Conservation (phyloP, 768 basidiomycete genomes). For the Auricularia auricula-judae region DNA sequence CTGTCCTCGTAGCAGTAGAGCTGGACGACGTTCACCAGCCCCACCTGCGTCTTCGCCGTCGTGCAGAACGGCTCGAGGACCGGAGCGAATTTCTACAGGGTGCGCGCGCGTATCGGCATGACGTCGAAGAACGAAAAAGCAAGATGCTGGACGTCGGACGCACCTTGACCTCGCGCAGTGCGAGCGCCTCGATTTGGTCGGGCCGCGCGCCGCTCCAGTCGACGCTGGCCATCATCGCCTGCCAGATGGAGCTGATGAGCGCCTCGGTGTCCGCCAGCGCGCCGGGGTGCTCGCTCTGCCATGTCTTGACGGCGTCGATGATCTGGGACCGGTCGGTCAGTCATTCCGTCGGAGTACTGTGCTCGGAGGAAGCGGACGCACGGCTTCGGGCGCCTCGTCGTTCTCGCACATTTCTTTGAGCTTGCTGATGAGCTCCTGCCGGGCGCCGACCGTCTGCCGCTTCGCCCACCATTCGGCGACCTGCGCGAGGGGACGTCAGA, state of each 20-base stretch:
- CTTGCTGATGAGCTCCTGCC: constrained; percentile 60
- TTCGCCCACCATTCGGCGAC: constrained; percentile 94
- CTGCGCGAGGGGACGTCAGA: not conserved
- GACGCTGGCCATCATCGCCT: constrained; percentile 75
- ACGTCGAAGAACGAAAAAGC: not conserved
- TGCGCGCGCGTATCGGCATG: not conserved
- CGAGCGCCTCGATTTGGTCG: constrained; percentile 85
- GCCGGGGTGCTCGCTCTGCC: constrained; percentile 34
- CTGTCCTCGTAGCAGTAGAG: constrained; percentile 96
- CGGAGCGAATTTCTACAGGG: constrained; percentile 60
- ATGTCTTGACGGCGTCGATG: not conserved
- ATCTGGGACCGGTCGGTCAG: constrained; percentile 31
- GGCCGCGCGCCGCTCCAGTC: constrained; percentile 72
- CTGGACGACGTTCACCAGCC: constrained; percentile 91
- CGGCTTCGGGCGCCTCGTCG: constrained; percentile 59
- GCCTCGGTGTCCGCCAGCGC: constrained; percentile 45
- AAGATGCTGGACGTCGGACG: constrained; percentile 5
- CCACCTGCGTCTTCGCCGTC: constrained; percentile 82
- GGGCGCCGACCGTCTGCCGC: constrained; percentile 73
- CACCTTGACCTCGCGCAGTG: constrained; percentile 82
- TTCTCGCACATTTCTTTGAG: constrained; percentile 60
- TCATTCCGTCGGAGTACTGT: not conserved
- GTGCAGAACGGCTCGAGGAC: constrained; percentile 87
- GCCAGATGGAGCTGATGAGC: constrained; percentile 81
- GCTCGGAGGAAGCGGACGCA: constrained; percentile 14